Conservation (phyloP, 202 grass and related monocot species). For the Carex sylvatica region DNA sequence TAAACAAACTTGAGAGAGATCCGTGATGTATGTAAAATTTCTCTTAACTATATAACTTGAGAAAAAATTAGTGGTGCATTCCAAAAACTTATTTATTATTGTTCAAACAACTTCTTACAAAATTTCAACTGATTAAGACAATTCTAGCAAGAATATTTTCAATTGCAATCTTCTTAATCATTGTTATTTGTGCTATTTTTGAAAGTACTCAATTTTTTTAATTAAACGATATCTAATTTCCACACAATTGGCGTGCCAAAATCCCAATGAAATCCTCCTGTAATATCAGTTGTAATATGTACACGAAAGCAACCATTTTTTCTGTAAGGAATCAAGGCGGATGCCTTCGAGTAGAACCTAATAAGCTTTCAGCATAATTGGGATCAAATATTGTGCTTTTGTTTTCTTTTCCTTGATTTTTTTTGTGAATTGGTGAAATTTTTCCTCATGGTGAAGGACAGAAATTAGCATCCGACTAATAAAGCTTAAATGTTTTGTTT, state of each 20-base stretch:
- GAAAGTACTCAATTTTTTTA: too few relatives aligned
- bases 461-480: neutral
- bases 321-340: neutral
- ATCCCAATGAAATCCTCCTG: neutral
- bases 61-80: neutral
- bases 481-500: neutral
- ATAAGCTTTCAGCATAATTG: neutral
- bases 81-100: neutral
- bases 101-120: neutral
- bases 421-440: neutral
- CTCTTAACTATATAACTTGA: neutral
- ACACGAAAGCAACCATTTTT: neutral
- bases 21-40: neutral
- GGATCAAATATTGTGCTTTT: neutral
- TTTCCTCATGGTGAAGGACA: neutral
- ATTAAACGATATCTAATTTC: neutral
- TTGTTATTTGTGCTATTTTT: neutral
- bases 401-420: neutral
- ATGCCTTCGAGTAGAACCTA: neutral
- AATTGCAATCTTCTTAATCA: neutral
- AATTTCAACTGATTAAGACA: neutral
- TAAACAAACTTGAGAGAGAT: neutral
- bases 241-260: neutral
- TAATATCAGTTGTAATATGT: neutral
- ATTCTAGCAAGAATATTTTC: neutral